These are phyloP conservation scores for Phytophthora sojae DNA, from an alignment of 352 stramenopile genomes.

Conservation along the genomic window DNA sequence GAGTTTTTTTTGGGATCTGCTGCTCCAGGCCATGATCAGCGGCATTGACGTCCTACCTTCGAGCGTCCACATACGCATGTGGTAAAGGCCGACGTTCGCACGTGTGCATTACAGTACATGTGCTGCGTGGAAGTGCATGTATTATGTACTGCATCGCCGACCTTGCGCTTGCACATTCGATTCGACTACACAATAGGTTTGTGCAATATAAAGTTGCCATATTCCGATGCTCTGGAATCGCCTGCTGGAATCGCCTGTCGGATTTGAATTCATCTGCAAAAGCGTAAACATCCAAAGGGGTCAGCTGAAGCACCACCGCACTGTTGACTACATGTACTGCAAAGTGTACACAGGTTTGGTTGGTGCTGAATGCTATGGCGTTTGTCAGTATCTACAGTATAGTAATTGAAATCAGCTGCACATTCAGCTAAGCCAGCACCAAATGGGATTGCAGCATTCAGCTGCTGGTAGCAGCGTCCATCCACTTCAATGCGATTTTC, in stretches of 20 bases:
- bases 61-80: neutral
- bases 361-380: too few relatives aligned
- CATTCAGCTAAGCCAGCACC: neutral
- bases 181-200: neutral
- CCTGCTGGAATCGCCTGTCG: neutral
- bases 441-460: neutral
- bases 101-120: neutral
- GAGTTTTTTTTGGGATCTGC: neutral
- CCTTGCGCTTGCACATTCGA: neutral
- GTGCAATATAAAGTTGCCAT: neutral
- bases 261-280: neutral
- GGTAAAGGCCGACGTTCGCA: neutral
- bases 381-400: too few relatives aligned
- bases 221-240: neutral
- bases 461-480: neutral
- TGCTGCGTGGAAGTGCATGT: too few relatives aligned
- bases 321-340: neutral
- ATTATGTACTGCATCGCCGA: too few relatives aligned
- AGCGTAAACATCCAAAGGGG: neutral
- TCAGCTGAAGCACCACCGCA: neutral
- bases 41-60: neutral
- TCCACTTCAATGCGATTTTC: neutral
- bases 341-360: neutral
- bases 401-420: too few relatives aligned
- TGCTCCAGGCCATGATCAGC: neutral